Evolutionary conservation across 768 basidiomycete species (phyloP).

Genomic region (Termitomyces sp.): DNA sequence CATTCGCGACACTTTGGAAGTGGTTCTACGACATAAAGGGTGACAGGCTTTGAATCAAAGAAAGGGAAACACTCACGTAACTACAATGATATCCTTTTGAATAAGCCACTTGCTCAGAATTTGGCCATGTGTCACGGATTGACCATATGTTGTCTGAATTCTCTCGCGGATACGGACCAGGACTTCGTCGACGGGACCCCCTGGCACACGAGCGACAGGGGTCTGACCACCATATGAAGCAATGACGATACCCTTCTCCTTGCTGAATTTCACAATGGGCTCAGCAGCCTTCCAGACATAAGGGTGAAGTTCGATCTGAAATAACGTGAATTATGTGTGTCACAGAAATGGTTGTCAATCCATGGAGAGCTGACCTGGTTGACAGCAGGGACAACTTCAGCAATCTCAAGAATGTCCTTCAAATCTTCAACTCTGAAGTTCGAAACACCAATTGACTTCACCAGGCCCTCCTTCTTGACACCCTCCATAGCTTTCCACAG

Average conservation of each 20-base stretch:
- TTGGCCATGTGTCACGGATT: slow-evolving; percentile 51
- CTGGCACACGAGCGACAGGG: slow-evolving; percentile 33
- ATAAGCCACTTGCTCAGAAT: slow-evolving; percentile 67
- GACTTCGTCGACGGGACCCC: slow-evolving; percentile 58
- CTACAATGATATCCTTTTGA: slow-evolving; percentile 58
- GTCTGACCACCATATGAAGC: slow-evolving; percentile 66
- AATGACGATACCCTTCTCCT: slow-evolving; percentile 56
- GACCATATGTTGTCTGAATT: slow-evolving; percentile 34
- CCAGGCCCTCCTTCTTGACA: slow-evolving; percentile 39
- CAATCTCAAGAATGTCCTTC: slow-evolving; percentile 45
- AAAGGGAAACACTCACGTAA: slow-evolving; percentile 51
- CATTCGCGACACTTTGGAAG: slow-evolving; percentile 43
- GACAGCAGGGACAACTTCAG: slow-evolving; percentile 55
- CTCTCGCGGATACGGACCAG: slow-evolving; percentile 49
- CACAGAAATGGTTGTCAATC: neutral
- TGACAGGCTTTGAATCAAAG: neutral
- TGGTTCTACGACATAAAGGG: slow-evolving; percentile 30
- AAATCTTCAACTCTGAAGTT: slow-evolving; percentile 60
- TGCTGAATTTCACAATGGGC: slow-evolving; percentile 49
- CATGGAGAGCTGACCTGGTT: slow-evolving; percentile 52
- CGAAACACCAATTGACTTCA: slow-evolving; percentile 64
- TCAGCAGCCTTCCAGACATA: slow-evolving; percentile 63
- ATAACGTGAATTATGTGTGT: neutral
- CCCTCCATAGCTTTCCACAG: slow-evolving; percentile 64
- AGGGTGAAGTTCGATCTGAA: slow-evolving; percentile 65